Conservation (phyloP, 441 rosid species). For the Populus tomentosa region DNA sequence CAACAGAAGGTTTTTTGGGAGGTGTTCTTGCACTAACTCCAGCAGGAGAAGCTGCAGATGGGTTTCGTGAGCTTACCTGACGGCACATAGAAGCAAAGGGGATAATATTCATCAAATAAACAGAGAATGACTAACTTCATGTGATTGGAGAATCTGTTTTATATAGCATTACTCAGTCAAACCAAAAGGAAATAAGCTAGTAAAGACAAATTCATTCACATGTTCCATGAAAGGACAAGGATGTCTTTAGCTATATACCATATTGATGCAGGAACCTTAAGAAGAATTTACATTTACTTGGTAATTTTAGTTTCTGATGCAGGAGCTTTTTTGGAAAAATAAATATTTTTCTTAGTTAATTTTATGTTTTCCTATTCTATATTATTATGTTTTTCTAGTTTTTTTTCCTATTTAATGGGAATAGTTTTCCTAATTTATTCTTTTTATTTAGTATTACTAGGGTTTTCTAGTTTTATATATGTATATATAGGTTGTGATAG, state of each 20-base stretch:
- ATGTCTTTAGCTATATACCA: background rate
- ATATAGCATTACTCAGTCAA: background rate
- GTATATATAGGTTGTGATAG: too few species aligned
- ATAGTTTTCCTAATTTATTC: too few species aligned
- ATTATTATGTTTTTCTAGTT: too few species aligned
- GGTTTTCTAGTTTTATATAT: too few species aligned
- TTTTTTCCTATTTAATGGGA: too few species aligned
- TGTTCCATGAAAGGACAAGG: background rate
- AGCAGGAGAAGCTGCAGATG: slow-evolving; percentile 40
- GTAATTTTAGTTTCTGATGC: background rate
- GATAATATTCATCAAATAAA: background rate
- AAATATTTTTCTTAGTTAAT: too few species aligned
- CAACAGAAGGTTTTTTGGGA: slow-evolving; percentile 55
- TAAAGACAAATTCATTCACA: background rate
- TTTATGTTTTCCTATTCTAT: too few species aligned
- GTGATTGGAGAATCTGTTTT: background rate
- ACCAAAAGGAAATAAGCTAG: background rate
- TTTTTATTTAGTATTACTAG: too few species aligned
- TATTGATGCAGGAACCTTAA: background rate
- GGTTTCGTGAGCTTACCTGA: slow-evolving; percentile 54
- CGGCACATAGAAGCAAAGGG: background rate
- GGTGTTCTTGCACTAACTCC: slow-evolving; percentile 54
- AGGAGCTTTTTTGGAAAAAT: background rate
- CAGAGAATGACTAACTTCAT: background rate
- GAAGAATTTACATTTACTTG: background rate